Base-by-base conservation (phyloP, 768 basidiomycete species). In the Naganishia friedmannii region DNA sequence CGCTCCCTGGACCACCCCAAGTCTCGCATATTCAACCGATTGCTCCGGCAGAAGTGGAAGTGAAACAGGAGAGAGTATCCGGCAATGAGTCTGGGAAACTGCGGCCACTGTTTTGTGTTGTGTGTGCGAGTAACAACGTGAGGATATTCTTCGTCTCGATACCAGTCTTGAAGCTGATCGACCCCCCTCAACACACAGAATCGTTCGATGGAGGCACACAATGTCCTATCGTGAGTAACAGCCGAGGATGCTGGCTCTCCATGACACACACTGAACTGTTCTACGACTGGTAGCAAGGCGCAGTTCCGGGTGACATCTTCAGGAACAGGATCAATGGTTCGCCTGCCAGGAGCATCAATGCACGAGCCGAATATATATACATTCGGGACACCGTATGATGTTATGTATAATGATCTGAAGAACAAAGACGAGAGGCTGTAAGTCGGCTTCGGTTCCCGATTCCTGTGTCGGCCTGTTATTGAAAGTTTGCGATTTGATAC, bases 111-210 rank as follows among this genome's bases (percentile, higher is more conserved):
- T 98, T 98, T 83, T 98, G 96, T 78, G 92, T 99, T 10, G 96
- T 98, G 37, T 99, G 96, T 79, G 95, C 96, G n/a, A 97, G 93
- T 78, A 99, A 99, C 78, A 92, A 98, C 84, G 94, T 91, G 80
- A 71, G 87, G 83, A 31, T 48, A 53, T 68, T 34, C 32, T 29
- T 56, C 32, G 28, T 32, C 66, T 31, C n/a, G 23, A 8, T 70
- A 51, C 72, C 28, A 8, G 21, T 13, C 34, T 67, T 39, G 51
- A 10, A 19, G 8, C 65, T 53, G n/a, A 26, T 73, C 21, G 26
- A 34, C 29, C 17, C 26, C 46, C 67, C 55, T 29, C 42, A 46
- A 56, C 57, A 54, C 34, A 74, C 74, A 96, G 93, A 96, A 96
- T 79, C 89, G 94, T 57, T 95, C 93, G 0, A 99, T 99, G 96